phyloP scores from a whole-genome alignment of 306 rosid species.

The Quercus cerris region DNA sequence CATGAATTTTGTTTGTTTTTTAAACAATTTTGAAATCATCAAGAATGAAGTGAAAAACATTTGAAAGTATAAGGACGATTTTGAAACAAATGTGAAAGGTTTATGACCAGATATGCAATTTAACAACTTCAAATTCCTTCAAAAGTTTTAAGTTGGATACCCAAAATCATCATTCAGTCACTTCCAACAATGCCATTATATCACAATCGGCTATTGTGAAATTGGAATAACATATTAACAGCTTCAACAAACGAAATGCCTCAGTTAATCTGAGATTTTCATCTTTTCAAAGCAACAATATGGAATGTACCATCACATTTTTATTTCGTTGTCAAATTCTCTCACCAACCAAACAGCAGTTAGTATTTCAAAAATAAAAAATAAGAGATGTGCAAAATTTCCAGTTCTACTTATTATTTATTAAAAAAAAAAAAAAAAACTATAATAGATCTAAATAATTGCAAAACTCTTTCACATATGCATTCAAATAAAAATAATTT shows the following conservation, averaged over 20 bases:
- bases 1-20: no score
- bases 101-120: no score
- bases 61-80: no score
- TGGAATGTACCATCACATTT: background rate
- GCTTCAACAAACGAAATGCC: background rate
- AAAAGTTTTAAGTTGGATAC: background rate
- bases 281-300: background rate
- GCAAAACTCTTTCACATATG: background rate
- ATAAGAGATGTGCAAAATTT: background rate
- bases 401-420: background rate
- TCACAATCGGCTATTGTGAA: background rate
- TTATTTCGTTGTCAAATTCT: background rate
- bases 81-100: no score
- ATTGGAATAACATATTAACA: background rate
- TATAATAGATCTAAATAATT: background rate
- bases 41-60: no score
- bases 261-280: background rate
- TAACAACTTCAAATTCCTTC: background rate
- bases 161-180: background rate
- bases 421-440: no score
- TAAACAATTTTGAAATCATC: no score
- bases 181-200: background rate
- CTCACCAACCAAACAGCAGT: background rate
- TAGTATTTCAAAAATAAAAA: background rate
- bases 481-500: slow-evolving; percentile 12